These are phyloP conservation scores for Byssochlamys sp. DNA, from an alignment of 2,329 filamentous ascomycete genomes.

Conservation along the genomic window DNA sequence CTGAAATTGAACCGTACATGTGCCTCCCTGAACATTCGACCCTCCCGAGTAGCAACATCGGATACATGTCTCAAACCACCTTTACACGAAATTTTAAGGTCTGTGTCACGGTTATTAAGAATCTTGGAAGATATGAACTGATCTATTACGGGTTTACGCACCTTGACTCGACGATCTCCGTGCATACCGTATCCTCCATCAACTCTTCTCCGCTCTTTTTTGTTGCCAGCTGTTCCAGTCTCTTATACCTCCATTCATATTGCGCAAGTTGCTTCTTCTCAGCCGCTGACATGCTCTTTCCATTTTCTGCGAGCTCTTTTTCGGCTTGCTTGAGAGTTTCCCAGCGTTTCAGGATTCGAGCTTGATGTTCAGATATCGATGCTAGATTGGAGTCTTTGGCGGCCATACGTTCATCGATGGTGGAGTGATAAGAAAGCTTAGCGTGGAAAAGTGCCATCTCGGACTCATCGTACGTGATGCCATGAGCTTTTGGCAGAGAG, in stretches of 20 bases:
- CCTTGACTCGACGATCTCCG: not conserved
- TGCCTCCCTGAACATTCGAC: not conserved
- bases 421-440: slow-evolving; percentile 26
- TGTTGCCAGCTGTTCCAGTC: slow-evolving; percentile 22
- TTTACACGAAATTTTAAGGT: not conserved
- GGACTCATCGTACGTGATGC: slow-evolving; percentile 27
- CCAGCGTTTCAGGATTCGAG: slow-evolving; percentile 26
- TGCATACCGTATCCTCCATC: slow-evolving; percentile 1
- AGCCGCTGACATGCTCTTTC: slow-evolving; percentile 18
- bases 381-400: slow-evolving; percentile 23
- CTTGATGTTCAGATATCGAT: slow-evolving; percentile 25
- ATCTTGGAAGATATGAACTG: not conserved
- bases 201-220: slow-evolving; percentile 10
- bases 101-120: not conserved
- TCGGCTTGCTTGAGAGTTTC: slow-evolving; percentile 25
- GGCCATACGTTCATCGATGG: slow-evolving; percentile 23
- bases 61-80: not conserved
- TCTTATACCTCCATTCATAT: slow-evolving; percentile 26
- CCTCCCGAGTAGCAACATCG: not conserved
- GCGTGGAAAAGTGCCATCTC: slow-evolving; percentile 30
- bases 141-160: too few relatives aligned
- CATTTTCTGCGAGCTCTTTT: slow-evolving; percentile 24
- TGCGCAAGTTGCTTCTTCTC: slow-evolving; percentile 25
- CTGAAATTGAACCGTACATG: not conserved
- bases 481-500: slow-evolving; percentile 23